A percentile compares a stretch with the other conserved stretches of the same genome.
Evolutionary conservation across 2,329 filamentous ascomycete genomes (phyloP).

Genomic region (Clonostachys solani): DNA sequence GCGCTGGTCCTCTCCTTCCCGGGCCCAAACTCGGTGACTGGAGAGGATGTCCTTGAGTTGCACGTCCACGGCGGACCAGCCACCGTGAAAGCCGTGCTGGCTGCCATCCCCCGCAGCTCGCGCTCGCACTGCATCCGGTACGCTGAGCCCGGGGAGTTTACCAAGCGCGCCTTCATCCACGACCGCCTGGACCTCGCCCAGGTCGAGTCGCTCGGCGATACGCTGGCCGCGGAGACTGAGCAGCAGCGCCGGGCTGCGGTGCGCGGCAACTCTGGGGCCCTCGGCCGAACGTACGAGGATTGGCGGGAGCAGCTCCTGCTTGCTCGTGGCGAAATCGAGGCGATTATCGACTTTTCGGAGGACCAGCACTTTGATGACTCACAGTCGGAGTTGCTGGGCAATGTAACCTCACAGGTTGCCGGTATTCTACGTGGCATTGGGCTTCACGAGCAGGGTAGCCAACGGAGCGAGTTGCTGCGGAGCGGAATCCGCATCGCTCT

Average conservation of each 20-base stretch:
- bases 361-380: conserved; percentile 96
- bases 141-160: conserved; percentile 95
- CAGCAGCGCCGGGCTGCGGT: conserved; percentile 87
- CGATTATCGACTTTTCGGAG: conserved; percentile 94
- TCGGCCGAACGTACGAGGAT: conserved; percentile 72
- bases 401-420: conserved; percentile 62
- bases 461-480: conserved; percentile 77
- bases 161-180: conserved; percentile 85
- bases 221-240: conserved; percentile 72
- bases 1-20: conserved; percentile 83
- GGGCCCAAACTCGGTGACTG: conserved; percentile 76
- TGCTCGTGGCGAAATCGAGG: conserved; percentile 88
- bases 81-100: conserved; percentile 80
- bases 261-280: conserved; percentile 64
- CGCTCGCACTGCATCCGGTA: conserved; percentile 58
- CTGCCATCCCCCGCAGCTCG: conserved; percentile 56
- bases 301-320: conserved; percentile 77
- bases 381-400: conserved; percentile 64
- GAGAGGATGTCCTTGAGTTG: conserved; percentile 87
- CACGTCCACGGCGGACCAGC: conserved; percentile 93
- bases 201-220: conserved; percentile 63
- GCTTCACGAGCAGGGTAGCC: conserved; percentile 70
- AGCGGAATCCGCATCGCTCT: conserved; percentile 84
- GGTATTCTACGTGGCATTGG: conserved; percentile 59
- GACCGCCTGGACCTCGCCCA: conserved; percentile 82